These are phyloP conservation scores for Pseudopyrenochaeta lycopersici DNA, from an alignment of 2,329 filamentous ascomycete species.

Conservation along the genomic window DNA sequence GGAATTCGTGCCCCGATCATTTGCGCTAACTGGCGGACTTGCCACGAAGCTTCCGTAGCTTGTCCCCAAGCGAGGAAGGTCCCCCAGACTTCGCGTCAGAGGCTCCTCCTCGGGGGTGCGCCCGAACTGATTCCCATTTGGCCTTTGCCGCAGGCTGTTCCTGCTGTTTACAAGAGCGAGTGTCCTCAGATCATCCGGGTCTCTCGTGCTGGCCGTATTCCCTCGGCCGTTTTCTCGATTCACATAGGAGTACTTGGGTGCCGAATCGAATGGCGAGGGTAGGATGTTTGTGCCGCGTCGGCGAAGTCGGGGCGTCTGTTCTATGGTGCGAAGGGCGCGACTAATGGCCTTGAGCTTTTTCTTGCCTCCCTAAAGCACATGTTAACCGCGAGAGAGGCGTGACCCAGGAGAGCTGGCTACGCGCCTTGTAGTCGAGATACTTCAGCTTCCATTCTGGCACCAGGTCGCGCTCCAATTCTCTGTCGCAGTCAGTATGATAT, in stretches of 20 bases:
- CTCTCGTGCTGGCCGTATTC: slow-evolving; percentile 20
- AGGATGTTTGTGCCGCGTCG: slow-evolving; percentile 46
- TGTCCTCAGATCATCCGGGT: slow-evolving; percentile 34
- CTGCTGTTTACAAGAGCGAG: slow-evolving; percentile 36
- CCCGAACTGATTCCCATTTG: slow-evolving; percentile 21
- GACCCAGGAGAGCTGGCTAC: slow-evolving; percentile 21
- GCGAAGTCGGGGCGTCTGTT: slow-evolving; percentile 59
- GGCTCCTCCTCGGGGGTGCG: slow-evolving; percentile 42
- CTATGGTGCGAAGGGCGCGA: slow-evolving; percentile 71
- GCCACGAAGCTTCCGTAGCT: slow-evolving; percentile 72
- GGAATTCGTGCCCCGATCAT: slow-evolving; percentile 11
- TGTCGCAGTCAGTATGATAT: slow-evolving; percentile 37
- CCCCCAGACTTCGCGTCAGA: slow-evolving; percentile 26
- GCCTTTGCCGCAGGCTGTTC: slow-evolving; percentile 20
- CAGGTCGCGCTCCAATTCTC: slow-evolving; percentile 84
- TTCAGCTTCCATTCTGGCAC: slow-evolving; percentile 96
- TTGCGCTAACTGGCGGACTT: slow-evolving; percentile 52
- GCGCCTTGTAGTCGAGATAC: slow-evolving; percentile 91
- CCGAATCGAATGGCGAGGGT: slow-evolving; percentile 44
- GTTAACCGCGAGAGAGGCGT: slow-evolving; percentile 17
- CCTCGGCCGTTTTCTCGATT: slow-evolving; percentile 42
- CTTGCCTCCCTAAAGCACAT: slow-evolving; percentile 70
- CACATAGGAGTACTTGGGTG: slow-evolving; percentile 54
- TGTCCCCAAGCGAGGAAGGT: slow-evolving; percentile 45
- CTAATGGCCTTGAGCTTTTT: slow-evolving; percentile 88